Evolutionary conservation across 345 rosid species (phyloP), one percentile per base, ranked within the genome.

Genomic region (Salix udensis): DNA sequence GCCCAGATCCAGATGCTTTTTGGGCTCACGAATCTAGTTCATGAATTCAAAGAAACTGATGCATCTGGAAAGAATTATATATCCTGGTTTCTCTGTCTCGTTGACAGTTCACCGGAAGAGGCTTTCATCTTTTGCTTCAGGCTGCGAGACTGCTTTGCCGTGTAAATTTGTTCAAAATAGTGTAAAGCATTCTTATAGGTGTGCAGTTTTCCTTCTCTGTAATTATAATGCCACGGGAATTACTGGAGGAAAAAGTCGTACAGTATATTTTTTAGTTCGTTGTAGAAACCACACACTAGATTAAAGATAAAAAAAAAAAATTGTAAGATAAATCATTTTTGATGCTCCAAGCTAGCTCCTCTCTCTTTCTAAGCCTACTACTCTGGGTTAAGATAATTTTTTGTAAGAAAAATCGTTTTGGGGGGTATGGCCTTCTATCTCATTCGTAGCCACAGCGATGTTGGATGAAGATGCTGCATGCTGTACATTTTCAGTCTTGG

Each of bases 1-100:
- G 94, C 78, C 88, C 94, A 1, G 96, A 96, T 83, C 95, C 97
- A 7, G 94, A 93, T 80, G 80, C 97, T 14, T 96, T 93, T 82
- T 96, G 99, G 98, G 96, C 93, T 2, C 87, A 91, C 64, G 98
- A 95, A 77, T 80, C 94, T 52, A 82, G 78, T 76, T 88, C 89
- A 64, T 93, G 91, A 92, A 75, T 34, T 48, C 6, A 26, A 68
- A 8, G 48, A 44, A 3, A 46, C 8, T 6, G 14, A 19, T 13
- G 65, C 75, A 44, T 24, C 7, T 5, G 65, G 30, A 46, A 23
- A 30, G 53, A 34, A 21, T 24, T 77, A 31, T 18, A 1, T 12
- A 2, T 53, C 18, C 18, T 46, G 15, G 60, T 19, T 58, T 60
- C 23, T 42, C 37, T 37, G 24, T 46, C 40, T 5, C 28, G 67